Base-by-base conservation (phyloP, 345 rosid species). In the Clarkia xantiana region DNA sequence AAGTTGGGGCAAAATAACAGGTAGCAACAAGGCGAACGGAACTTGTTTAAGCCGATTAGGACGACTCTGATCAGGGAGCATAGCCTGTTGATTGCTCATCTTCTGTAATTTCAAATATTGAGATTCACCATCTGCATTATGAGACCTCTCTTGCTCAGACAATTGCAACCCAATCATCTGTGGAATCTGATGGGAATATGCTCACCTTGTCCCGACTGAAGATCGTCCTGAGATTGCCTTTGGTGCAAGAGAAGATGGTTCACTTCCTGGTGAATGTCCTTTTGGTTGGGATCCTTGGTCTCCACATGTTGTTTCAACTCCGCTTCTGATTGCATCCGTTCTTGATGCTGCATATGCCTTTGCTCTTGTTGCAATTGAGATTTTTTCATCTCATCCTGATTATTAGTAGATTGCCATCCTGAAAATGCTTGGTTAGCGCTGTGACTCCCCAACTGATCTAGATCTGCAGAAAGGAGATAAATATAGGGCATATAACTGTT, bases 11-110 rank as follows among this genome's bases (percentile, higher is more conserved):
- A 75, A 49, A 63, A 90, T 68, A 44, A 86, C 71, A 54, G 96
- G 97, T 59, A 90, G 72, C 72, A 90, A 62, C 60, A 73, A 54
- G 38, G 76, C 80, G 73, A 90, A 90, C 0, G 97, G 91, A 39
- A 86, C 82, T 68, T 78, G 84, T 64, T 78, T 86, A 40, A 65
- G 62, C 34, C 71, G 84, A 60, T 54, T 69, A 48, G 60, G 56
- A 53, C 62, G 75, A 55, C 22, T 71, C 58, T 73, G 94, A 58
- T 81, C 84, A 49, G 59, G 42, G 29, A 68, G 71, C 51, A 62
- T 53, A 11, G 74, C 65, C 65, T 76, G 95, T 64, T 79, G 97
- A 68, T 62, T 82, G 69, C 72, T 69, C 64, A 71, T 71, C 70
- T 75, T 82, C 58, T 82, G 86, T 49, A 75, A 51, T 65, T 71